Base-by-base conservation (phyloP, 2,329 filamentous ascomycete species). In the Colletotrichum tropicicola region DNA sequence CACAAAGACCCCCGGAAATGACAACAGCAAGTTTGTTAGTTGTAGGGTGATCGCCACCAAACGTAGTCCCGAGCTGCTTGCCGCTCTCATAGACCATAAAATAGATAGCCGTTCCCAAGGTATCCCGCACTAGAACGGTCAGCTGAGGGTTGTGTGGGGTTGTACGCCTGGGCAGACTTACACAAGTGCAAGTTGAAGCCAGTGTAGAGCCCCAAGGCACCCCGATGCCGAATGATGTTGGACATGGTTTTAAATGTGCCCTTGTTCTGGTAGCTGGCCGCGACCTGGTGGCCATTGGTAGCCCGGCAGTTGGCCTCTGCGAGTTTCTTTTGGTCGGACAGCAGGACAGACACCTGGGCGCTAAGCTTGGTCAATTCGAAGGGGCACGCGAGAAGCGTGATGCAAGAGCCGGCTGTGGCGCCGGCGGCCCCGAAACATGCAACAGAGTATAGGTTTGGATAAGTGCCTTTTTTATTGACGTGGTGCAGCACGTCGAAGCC, bases 331-430 rank as follows among this genome's bases (percentile, higher is more conserved):
- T 85, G 82, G 62, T 85, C 82, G 17, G 91, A 90, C 80, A 94
- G 87, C 64, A 95, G 81, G 10, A 94, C 91, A 2, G 93, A 94
- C 19, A 96, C 91, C 76, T 97, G 93, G 15, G 93, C 92, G 75
- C 91, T 94, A 64, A 96, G 84, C 77, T 97, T 97, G n/a, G 92
- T 94, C 76, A 97, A 85, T 77, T 97, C 93, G 74, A 97, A 97
- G 1, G 93, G 93, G 73, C 93, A 97, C 70, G 93, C 92, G 70
- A 96, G 87, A 53, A 91, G 83, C 8, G 93, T 94, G 59, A 96
- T 94, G 65, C 89, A 86, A 21, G 91, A 93, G 59, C 93, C 93
- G 53, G 93, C 91, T 12, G 90, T 92, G 41, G 92, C 92, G 53
- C 93, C 92, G 44, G 92, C 91, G 10, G 89, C 86, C 23, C 91